phyloP scores from a whole-genome alignment of 768 basidiomycete species.

The Vararia minispora region DNA sequence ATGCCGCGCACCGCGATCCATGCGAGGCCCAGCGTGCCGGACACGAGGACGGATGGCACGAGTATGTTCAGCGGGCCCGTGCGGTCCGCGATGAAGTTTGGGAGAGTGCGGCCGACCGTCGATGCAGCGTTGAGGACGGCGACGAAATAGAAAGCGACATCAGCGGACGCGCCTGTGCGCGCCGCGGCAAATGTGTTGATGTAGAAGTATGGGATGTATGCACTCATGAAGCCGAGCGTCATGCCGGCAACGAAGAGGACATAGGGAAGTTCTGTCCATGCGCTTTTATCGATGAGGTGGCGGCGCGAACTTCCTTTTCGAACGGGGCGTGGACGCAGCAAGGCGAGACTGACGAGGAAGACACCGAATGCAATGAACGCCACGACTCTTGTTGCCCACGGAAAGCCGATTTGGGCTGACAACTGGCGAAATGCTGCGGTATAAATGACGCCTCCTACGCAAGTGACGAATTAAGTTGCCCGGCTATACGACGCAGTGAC shows the following conservation, averaged over 20 bases:
- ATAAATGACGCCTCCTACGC: constrained; percentile 17
- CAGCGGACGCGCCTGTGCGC: constrained; percentile 8
- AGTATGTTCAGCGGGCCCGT: constrained; percentile 21
- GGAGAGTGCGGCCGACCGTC: constrained; percentile 20
- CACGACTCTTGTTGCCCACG: constrained; percentile 17
- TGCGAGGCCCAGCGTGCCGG: constrained; percentile 18
- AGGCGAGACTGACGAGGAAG: constrained; percentile 14
- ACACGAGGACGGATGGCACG: constrained; percentile 16
- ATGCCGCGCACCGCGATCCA: constrained; percentile 21
- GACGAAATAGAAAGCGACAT: constrained; percentile 20
- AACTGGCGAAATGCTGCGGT: constrained; percentile 21
- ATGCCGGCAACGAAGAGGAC: constrained; percentile 14
- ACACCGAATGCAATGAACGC: constrained; percentile 17
- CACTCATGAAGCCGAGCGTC: constrained; percentile 6
- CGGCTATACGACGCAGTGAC: too few species aligned
- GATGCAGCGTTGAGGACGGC: constrained; percentile 21
- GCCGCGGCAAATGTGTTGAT: constrained; percentile 16
- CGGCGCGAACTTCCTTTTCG: constrained; percentile 8
- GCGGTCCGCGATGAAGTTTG: constrained; percentile 20
- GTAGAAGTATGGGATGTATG: constrained; percentile 21
- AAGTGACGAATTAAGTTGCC: too few species aligned
- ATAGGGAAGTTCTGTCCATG: constrained; percentile 15
- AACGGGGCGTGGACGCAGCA: constrained; percentile 12
- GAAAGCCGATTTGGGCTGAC: constrained; percentile 17
- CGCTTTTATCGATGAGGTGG: constrained; percentile 11